Conservation (phyloP, 805 yeast species). For the Citeromyces matritensis region DNA sequence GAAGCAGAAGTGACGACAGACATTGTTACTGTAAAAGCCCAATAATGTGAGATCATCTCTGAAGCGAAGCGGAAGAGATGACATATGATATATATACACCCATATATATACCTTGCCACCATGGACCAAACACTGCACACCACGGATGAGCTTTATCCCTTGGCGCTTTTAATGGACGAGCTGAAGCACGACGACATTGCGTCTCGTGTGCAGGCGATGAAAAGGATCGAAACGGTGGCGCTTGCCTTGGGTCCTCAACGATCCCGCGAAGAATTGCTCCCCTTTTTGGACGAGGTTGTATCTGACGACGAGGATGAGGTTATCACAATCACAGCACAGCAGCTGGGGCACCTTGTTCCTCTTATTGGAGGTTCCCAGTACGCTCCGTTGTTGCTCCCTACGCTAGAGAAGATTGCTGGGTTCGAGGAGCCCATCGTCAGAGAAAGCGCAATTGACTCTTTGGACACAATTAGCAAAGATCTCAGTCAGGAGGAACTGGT, state of each 20-base stretch:
- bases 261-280: constrained; percentile 77
- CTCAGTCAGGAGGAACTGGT: constrained; percentile 49
- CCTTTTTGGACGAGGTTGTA: constrained; percentile 78
- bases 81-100: too few species aligned
- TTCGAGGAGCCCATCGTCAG: constrained; percentile 95
- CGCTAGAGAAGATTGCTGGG: constrained; percentile 73
- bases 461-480: constrained; percentile 54
- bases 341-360: constrained; percentile 78
- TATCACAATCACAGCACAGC: constrained; percentile 82
- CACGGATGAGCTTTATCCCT: constrained; percentile 62
- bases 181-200: constrained; percentile 87
- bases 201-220: constrained; percentile 89
- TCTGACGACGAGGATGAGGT: constrained; percentile 99
- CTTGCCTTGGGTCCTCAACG: constrained; percentile 90
- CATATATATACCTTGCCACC: too few species aligned
- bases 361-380: constrained; percentile 70
- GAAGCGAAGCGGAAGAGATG: too few species aligned
- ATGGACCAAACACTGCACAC: neutral
- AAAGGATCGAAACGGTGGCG: constrained; percentile 85
- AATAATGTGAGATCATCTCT: too few species aligned
- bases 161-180: constrained; percentile 94
- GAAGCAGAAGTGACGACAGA: too few species aligned
- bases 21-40: too few species aligned
- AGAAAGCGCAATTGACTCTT: constrained; percentile 82
- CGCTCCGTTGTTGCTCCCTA: constrained; percentile 45